Base-by-base conservation (phyloP, 2,329 filamentous ascomycete species). In the Paraphaeosphaeria minitans region DNA sequence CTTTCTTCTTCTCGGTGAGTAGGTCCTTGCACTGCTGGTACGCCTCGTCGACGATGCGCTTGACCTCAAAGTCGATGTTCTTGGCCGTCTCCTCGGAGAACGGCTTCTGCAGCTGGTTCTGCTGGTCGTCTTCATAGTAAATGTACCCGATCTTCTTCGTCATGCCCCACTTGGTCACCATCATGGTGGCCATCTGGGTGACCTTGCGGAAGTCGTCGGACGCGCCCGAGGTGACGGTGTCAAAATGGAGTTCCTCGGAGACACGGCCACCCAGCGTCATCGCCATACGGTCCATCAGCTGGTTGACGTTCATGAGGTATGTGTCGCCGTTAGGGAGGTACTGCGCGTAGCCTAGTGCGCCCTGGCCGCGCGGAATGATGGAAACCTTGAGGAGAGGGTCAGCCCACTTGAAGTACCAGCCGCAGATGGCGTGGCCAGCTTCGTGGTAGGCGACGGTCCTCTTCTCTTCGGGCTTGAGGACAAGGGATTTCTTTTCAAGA, bases 141-240 rank as follows among this genome's bases (percentile, higher is more conserved):
- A 99, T 84, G 64, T 93, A 93, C 31, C 94, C 94, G 48, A 99
- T 89, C 81, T 96, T 96, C 66, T 91, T 87, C 42, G 91, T 96
- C 95, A 99, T 99, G 67, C 95, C 95, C 89, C 93, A 99, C 77
- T 97, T 92, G n/a, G 94, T 99, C 31, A 99, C 95, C 95, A 99
- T 99, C 62, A 91, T 89, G 19, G 91, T 96, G 3, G 95, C 96
- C 90, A 97, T 94, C 57, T 89, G 87, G 2, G 95, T 97, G 42
- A 98, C 95, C 81, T 99, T 99, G 80, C 95, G 94, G 85, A 99
- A 99, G 76, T 99, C 95, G 76, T 98, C 95, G 55, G 89, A 93
- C 21, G 94, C 95, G 57, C 95, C 95, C 48, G 91, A 95, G 1
- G 95, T 99, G 21, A 99, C 95, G 0, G 93, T 96, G 35, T 95